Evolutionary conservation across 2,329 filamentous ascomycete genomes (phyloP).

Genomic region (Teratosphaeria destructans): DNA sequence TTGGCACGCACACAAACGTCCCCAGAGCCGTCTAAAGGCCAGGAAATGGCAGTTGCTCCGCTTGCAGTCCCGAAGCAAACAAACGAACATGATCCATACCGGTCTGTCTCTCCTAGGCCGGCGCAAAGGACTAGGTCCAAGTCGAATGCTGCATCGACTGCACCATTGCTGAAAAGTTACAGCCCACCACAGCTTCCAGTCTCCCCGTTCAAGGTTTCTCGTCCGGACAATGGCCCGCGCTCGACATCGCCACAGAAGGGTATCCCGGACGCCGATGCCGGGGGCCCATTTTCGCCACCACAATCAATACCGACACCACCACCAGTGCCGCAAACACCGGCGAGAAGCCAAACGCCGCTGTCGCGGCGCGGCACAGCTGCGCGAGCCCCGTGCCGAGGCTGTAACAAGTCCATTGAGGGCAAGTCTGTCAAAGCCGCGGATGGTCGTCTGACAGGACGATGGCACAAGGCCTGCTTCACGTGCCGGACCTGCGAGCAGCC

Average conservation of each 20-base stretch:
- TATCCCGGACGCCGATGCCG: not conserved
- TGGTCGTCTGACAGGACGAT: slow-evolving; percentile 80
- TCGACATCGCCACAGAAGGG: not conserved
- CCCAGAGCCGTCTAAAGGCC: slow-evolving; percentile 5
- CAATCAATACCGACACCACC: slow-evolving; percentile 6
- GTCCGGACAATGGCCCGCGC: not conserved
- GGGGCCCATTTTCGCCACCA: slow-evolving; percentile 1
- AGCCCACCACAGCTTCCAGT: not conserved
- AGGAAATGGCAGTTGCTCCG: not conserved
- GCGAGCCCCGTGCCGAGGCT: slow-evolving; percentile 75
- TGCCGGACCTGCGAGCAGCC: slow-evolving; percentile 73
- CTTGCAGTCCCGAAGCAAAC: not conserved
- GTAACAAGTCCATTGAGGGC: slow-evolving; percentile 64
- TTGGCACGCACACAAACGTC: slow-evolving; percentile 1
- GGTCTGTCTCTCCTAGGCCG: slow-evolving; percentile 5
- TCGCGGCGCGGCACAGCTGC: slow-evolving; percentile 31
- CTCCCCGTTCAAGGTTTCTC: not conserved
- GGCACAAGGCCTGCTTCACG: slow-evolving; percentile 91
- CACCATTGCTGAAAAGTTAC: not conserved
- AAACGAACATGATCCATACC: slow-evolving; percentile 9
- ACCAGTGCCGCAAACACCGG: slow-evolving; percentile 9
- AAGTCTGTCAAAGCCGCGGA: slow-evolving; percentile 93
- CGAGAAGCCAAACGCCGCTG: slow-evolving; percentile 6
- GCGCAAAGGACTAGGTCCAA: slow-evolving; percentile 1
- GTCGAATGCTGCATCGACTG: slow-evolving; percentile 2